These are phyloP conservation scores for Citrus sinensis DNA, from an alignment of 345 rosid genomes.

Conservation along the genomic window DVS_A1.0 CM039164.1:18878001-18878500, in stretches of 20 bases:
- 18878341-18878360: constrained; percentile 84
- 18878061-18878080: not conserved
- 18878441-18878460: constrained; percentile 8
- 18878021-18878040: not conserved
- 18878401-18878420: not conserved
- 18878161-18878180: constrained; percentile 71
- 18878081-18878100: not conserved
- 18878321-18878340: constrained; percentile 71
- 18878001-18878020: not conserved
- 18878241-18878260: constrained; percentile 58
- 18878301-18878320: constrained; percentile 72
- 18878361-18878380: constrained; percentile 74
- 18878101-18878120: constrained; percentile 99
- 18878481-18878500: constrained; percentile 7
- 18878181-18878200: constrained; percentile 67
- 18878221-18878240: constrained; percentile 71
- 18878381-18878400: constrained; percentile 10
- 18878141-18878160: constrained; percentile 83
- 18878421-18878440: not conserved
- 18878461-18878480: not conserved
- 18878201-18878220: constrained; percentile 72
- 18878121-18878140: constrained; percentile 59
- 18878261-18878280: constrained; percentile 83
- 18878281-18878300: constrained; percentile 73
- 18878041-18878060: not conserved